phyloP scores from a whole-genome alignment of 495 filamentous ascomycete species.

The Xylaria flabelliformis region DNA sequence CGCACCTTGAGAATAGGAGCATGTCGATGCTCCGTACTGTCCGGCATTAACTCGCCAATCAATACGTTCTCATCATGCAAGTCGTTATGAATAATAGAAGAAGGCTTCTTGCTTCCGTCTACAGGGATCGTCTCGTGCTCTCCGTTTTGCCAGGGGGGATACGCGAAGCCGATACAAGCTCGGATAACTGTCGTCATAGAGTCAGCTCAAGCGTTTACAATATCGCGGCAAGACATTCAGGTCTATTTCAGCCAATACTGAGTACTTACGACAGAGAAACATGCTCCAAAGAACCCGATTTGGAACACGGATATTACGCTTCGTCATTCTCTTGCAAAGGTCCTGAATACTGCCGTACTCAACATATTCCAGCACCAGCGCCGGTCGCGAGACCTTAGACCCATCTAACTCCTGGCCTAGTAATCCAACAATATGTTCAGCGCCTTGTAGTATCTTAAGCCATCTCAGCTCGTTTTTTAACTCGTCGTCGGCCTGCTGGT shows the following conservation, averaged over 20 bases:
- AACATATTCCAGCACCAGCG: slow-evolving; percentile 15
- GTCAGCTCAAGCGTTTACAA: background rate
- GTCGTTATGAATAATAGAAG: slow-evolving; percentile 18
- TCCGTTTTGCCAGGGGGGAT: background rate
- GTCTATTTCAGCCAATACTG: background rate
- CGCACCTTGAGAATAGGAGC: slow-evolving; percentile 16
- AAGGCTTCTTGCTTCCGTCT: background rate
- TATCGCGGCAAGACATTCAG: background rate
- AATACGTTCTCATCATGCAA: slow-evolving; percentile 20
- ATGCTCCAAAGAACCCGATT: slow-evolving; percentile 18
- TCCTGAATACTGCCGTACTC: slow-evolving; percentile 17
- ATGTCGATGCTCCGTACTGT: background rate
- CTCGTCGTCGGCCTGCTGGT: slow-evolving; percentile 15
- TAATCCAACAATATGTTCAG: background rate
- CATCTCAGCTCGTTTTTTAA: slow-evolving; percentile 8
- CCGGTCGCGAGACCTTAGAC: background rate
- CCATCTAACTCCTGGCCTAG: slow-evolving; percentile 1
- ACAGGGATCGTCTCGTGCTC: background rate
- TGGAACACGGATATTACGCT: background rate
- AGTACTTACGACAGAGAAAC: slow-evolving; percentile 12
- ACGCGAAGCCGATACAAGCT: slow-evolving; percentile 18
- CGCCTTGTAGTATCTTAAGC: background rate
- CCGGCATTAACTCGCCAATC: slow-evolving; percentile 3
- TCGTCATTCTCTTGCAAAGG: slow-evolving; percentile 11
- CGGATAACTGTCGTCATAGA: background rate